A percentile compares a stretch with the other conserved stretches of the same genome.
Evolutionary conservation across 2,329 filamentous ascomycete species (phyloP).

Genomic region (Ophiostoma populinum): DNA sequence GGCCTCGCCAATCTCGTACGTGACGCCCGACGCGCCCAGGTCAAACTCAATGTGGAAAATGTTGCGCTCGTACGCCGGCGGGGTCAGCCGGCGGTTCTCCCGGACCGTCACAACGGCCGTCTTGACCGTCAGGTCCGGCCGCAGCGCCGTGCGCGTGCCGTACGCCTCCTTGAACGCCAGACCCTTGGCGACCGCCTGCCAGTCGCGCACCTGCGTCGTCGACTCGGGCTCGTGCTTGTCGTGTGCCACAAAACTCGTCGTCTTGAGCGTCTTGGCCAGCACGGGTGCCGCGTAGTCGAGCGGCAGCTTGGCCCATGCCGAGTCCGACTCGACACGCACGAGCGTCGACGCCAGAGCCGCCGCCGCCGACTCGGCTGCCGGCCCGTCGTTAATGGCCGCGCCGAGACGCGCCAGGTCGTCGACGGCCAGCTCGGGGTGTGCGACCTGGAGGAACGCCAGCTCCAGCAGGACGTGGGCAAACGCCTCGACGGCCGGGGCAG

Average conservation of each 20-base stretch:
- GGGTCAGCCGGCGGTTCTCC: constrained; percentile 88
- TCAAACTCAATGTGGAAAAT: constrained; percentile 99
- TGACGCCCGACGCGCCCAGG: constrained; percentile 76
- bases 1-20: constrained; percentile 92
- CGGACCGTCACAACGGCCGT: constrained; percentile 79
- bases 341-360: constrained; percentile 55
- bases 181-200: constrained; percentile 73
- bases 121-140: constrained; percentile 73
- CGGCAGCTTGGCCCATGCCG: constrained; percentile 60
- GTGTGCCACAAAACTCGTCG: constrained; percentile 70
- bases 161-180: constrained; percentile 92
- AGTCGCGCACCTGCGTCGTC: constrained; percentile 47
- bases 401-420: constrained; percentile 51
- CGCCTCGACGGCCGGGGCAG: constrained; percentile 49
- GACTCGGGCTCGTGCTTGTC: constrained; percentile 60
- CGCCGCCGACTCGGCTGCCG: constrained; percentile 28
- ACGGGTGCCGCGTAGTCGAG: constrained; percentile 33
- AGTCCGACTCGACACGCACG: constrained; percentile 56
- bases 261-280: constrained; percentile 47
- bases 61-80: constrained; percentile 80
- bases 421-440: constrained; percentile 46
- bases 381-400: constrained; percentile 31
- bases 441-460: constrained; percentile 66
- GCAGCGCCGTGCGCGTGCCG: constrained; percentile 52
- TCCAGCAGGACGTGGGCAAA: constrained; percentile 52